Evolutionary conservation across 169 alveolate species (phyloP), one percentile per base, ranked within the genome.

Genomic region (Besnoitia besnoiti): DNA sequence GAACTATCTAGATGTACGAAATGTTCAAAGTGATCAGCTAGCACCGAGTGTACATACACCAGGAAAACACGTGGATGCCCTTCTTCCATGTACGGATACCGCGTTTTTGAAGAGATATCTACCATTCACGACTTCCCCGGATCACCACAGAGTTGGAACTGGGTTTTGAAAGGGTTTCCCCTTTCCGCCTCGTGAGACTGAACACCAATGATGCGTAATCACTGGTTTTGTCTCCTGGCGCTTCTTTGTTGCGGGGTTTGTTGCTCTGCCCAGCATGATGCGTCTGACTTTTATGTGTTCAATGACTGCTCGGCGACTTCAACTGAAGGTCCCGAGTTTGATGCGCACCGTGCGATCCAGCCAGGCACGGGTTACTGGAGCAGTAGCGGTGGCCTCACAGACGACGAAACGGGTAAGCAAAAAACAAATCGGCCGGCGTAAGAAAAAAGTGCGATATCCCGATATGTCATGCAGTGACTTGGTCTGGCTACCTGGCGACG

Each of bases 341-440:
- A 95, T 40, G 93, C 95, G 21, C 92, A 93, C 87, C 91, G 98
- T 35, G 98, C 98, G 50, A 92, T 96, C 76, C 98, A 97, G 92
- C 96, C 96, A 44, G 98, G 98, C 51, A 94, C 97, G 14, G 95
- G 97, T 46, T 97, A 96, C 88, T 97, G 98, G 98, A 96, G 97
- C 84, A 96, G 98, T 89, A 93, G 97, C 0, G 98, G 98, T 12
- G 91, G 93, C 59, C 98, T 96, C 84, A 35, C 97, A 39, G 95
- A 94, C 61, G 95, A 96, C 21, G 97, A 95, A 61, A 89, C 94
- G 77, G 97, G 97, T 95, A 93, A 44, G 75, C 0, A 73, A 35
- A 7, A 8, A 16, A 0, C 40, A 62, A 47, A 3, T 30, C 33
- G n/a, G 27, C 12, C n/a, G 80, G 10, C 90, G 14, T 44, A 91